Base-by-base conservation (phyloP, 371 early-diverging fungal genomes). In the Zopfochytrium polystomum region DNA sequence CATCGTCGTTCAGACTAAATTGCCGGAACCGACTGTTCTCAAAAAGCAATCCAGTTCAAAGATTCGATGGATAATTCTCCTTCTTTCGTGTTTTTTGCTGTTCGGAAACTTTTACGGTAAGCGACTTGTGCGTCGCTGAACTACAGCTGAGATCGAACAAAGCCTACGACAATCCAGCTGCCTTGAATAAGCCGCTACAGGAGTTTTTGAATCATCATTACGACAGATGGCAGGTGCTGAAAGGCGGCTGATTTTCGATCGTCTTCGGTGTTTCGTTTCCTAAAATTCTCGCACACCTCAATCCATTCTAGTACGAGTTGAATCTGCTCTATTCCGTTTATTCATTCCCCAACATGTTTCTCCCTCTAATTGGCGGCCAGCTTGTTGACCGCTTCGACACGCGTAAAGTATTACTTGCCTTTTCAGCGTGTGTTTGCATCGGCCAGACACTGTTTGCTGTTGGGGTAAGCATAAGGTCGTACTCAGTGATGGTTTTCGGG, bases 331-430 rank as follows among this genome's bases (percentile, higher is more conserved):
- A 88, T 63, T 76, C 88, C 0, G 84, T 78, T 29, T 89, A 88
- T 62, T 86, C 88, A 1, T 69, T 88, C 6, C 91, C 91, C 25
- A 91, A 91, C 69, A 80, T 88, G 62, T 68, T 89, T 58, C 73
- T 86, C 11, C 89, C 91, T 1, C 71, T 88, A 22, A 18, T 87
- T 9, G 85, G 88, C 30, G 86, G 88, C 0, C 71, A 72, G 30
- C 68, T 80, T 23, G 77, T 81, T 11, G 82, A 85, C 52, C 54
- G 69, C 9, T 63, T 83, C 43, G 86, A 79, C 31, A 65, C 78
- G 46, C 71, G 69, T 47, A 63, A 57, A 34, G 79, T 84, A 52
- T 59, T 86, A 27, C 47, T 81, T 9, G 50, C 79, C 11, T 85
- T 89, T 33, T 82, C 82, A 31, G 34, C 68, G n/a, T 60, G 82